Evolutionary conservation across 257 asterid species (phyloP), one percentile per base, ranked within the genome.

Genomic region (Penstemon barbatus): DNA sequence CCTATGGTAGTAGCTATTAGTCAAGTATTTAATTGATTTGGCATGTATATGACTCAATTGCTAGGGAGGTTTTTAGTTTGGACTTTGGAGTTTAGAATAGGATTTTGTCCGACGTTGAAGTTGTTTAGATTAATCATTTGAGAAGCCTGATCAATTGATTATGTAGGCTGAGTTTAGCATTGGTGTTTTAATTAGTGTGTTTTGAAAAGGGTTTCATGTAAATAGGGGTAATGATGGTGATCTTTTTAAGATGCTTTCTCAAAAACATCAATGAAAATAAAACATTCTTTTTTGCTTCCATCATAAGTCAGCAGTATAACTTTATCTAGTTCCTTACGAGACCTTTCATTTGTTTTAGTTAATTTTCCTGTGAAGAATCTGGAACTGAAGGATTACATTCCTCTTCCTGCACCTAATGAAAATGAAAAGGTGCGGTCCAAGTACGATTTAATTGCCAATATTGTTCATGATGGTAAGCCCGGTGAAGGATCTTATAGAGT

Each of bases 331-430:
- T 44, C 13, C 55, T 54, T 4, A 63, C 39, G 39, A 56, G 46
- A 67, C 33, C 39, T 54, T 40, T 18, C 43, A 0, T 76, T 8
- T 65, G 70, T 48, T 36, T 15, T 70, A 93, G 99, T 93, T 40
- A 90, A 90, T 75, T 93, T 93, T 75, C 99, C 99, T 6, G 99
- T 90, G 91, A 93, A 93, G 88, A 93, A 93, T 81, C 85, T 93
- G 39, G 97, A 93, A 80, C 82, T 93, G 76, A 93, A 90, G 81
- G 97, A 93, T 74, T 93, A 85, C 74, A 87, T 92, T 76, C 86
- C 87, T 67, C 90, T 93, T 46, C 96, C 96, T 52, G 78, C 87
- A 39, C 92, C 86, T 4, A 83, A 72, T 64, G 92, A 68, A 54
- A 82, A 83, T 11, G 84, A 83, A 68, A 92, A 70, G 73, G 43